phyloP scores from a whole-genome alignment of 1,284 basidiomycete genomes.

The Cryptococcus sp. region DNA sequence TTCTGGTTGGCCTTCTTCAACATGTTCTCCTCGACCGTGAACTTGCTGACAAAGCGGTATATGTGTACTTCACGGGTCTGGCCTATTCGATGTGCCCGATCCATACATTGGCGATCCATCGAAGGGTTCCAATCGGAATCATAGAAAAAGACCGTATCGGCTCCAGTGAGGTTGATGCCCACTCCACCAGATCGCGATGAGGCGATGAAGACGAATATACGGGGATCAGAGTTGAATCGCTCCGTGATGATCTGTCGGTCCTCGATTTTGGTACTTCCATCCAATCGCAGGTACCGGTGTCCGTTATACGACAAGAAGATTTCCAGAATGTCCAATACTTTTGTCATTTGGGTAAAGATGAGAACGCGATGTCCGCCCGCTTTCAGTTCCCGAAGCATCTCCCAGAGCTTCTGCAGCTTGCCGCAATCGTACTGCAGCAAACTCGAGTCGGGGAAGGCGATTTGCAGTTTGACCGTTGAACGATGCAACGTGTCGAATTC shows the following conservation, averaged over 20 bases:
- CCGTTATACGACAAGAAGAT: constrained; percentile 91
- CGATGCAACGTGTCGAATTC: constrained; percentile 71
- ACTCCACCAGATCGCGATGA: constrained; percentile 92
- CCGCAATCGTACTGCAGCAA: constrained; percentile 95
- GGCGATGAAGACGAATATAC: constrained; percentile 91
- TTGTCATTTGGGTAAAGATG: constrained; percentile 98
- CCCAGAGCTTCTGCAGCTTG: constrained; percentile 82
- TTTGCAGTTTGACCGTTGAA: constrained; percentile 78
- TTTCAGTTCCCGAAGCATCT: constrained; percentile 79
- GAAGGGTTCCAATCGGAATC: constrained; percentile 98
- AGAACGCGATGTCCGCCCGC: constrained; percentile 83
- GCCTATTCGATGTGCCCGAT: constrained; percentile 75
- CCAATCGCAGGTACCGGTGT: constrained; percentile 87
- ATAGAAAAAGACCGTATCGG: constrained; percentile 88
- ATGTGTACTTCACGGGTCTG: constrained; percentile 97
- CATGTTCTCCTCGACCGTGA: constrained; percentile 94
- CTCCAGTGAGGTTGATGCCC: constrained; percentile 95
- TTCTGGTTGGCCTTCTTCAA: constrained; percentile 96
- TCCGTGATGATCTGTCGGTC: constrained; percentile 94
- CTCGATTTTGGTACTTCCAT: constrained; percentile 94
- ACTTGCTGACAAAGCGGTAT: constrained; percentile 83
- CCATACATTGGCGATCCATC: constrained; percentile 96
- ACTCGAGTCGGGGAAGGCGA: constrained; percentile 89
- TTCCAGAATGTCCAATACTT: constrained; percentile 90
- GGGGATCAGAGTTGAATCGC: constrained; percentile 90